A percentile compares a stretch with the other conserved stretches of the same genome.
phyloP scores from a whole-genome alignment of 1,139 yeast genomes.

The Pneumocystis sp. region DNA sequence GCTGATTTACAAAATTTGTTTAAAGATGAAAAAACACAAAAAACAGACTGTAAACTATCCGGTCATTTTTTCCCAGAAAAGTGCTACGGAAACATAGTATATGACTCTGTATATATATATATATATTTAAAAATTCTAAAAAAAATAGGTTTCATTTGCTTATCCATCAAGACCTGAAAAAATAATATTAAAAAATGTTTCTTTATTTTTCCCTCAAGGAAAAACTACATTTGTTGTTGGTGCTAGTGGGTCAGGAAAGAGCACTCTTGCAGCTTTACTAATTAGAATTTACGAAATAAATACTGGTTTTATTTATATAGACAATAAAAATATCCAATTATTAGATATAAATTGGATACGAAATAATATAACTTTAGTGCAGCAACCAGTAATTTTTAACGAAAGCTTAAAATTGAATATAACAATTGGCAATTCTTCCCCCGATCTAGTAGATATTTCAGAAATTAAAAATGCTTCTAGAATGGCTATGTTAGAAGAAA shows the following conservation, averaged over 20 bases:
- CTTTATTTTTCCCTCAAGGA: slow-evolving; percentile 33
- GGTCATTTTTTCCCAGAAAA: slow-evolving; percentile 23
- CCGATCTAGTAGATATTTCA: slow-evolving; percentile 3
- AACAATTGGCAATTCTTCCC: slow-evolving; percentile 25
- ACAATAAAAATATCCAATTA: slow-evolving; percentile 33
- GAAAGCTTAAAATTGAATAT: slow-evolving; percentile 52
- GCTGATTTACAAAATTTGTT: slow-evolving; percentile 24
- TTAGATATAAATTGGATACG: slow-evolving; percentile 41
- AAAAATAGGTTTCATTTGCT: slow-evolving; percentile 30
- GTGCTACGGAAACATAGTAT: slow-evolving; percentile 32
- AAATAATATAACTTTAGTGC: slow-evolving; percentile 53
- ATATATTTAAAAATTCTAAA: not conserved
- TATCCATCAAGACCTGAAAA: slow-evolving; percentile 43
- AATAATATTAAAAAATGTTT: slow-evolving; percentile 33
- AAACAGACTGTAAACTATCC: slow-evolving; percentile 5
- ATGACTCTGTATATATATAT: slow-evolving; percentile 25
- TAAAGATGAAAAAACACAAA: not conserved
- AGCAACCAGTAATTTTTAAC: slow-evolving; percentile 57
- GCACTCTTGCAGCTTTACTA: slow-evolving; percentile 55
- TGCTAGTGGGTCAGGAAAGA: slow-evolving; percentile 82
- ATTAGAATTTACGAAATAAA: slow-evolving; percentile 40
- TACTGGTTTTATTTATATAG: slow-evolving; percentile 41
- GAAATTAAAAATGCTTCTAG: slow-evolving; percentile 35
- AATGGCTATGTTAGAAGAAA: slow-evolving; percentile 36
- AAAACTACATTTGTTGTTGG: slow-evolving; percentile 57